These are phyloP conservation scores for Plectranthus barbatus DNA, from an alignment of 257 asterid species.

Conservation along the genomic window DNA sequence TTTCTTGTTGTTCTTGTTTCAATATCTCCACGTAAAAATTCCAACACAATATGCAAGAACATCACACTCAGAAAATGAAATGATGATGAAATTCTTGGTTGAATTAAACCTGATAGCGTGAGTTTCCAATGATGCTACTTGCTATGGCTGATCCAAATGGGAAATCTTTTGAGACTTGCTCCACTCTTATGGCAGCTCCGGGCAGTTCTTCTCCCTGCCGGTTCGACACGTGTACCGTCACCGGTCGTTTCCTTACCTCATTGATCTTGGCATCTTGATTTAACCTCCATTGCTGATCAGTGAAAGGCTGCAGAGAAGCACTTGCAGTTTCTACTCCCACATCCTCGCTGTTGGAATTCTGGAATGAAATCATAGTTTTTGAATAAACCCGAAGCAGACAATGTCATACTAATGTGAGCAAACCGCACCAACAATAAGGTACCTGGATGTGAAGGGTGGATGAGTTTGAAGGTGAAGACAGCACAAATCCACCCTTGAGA, in stretches of 20 bases:
- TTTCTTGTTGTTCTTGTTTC: too few species aligned
- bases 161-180: conserved; percentile 28
- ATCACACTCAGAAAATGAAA: too few species aligned
- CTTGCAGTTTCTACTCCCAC: conserved; percentile 14
- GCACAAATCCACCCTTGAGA: conserved; percentile 68
- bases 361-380: too few species aligned
- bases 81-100: neutral
- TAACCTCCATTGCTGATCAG: conserved; percentile 42
- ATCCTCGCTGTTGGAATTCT: conserved; percentile 18
- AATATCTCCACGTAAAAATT: too few species aligned
- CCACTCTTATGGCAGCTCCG: conserved; percentile 30
- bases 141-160: conserved; percentile 50
- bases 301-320: conserved; percentile 62
- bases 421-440: too few species aligned
- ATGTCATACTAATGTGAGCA: too few species aligned
- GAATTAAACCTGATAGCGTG: conserved; percentile 27
- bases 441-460: conserved; percentile 41
- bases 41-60: too few species aligned
- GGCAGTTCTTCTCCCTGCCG: conserved; percentile 17
- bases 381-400: too few species aligned
- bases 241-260: conserved; percentile 42
- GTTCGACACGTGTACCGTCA: conserved; percentile 27
- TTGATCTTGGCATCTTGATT: conserved; percentile 46
- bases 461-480: conserved; percentile 34
- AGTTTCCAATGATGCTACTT: conserved; percentile 24